Evolutionary conservation across 2,329 filamentous ascomycete species (phyloP), one percentile per base, ranked within the genome.

Genomic region (Colletotrichum costaricense): DNA sequence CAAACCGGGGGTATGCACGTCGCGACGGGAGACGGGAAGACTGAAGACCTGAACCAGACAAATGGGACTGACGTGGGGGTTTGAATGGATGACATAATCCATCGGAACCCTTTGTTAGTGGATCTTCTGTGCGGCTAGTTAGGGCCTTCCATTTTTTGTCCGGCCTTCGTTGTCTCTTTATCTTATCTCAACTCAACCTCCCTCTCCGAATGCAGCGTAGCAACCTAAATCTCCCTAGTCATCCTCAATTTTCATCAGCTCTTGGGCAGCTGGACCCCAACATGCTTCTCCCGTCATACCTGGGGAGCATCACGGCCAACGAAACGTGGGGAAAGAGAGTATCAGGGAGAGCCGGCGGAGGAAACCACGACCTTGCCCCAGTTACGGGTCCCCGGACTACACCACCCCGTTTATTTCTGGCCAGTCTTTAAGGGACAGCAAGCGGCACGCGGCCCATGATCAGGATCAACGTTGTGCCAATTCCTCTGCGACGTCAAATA

Each of bases 161-260:
- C 42, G 16, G 16, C 42, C 19, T 62, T 24, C 62, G 60, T 59
- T 65, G 69, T 73, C 70, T 70, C 60, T 73, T 56, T 70, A 62
- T 73, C 70, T 73, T 73, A 73, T 73, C 70, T 73, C 46, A 35
- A 73, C 42, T 49, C 42, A 49, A 49, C 59, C 38, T 57, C 60
- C 55, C 24, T 54, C 52, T n/a, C 59, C 69, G 33, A 46, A 56
- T 54, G 60, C 60, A 59, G 60, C 33, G 28, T 22, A n/a, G 38
- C 38, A 58, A 56, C 46, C 19, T 33, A 46, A 69, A 60, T 9
- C 42, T 55, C 9, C 65, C 60, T 35, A 64, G 66, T 65, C 70
- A 73, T 69, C 70, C 66, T n/a, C 55, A 64, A 60, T 69, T 68
- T 69, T 58, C 66, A 58, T 5, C 28, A 69, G 24, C 33, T 38